Conservation (phyloP, 257 asterid species). For the Rubia yunnanensis region DNA sequence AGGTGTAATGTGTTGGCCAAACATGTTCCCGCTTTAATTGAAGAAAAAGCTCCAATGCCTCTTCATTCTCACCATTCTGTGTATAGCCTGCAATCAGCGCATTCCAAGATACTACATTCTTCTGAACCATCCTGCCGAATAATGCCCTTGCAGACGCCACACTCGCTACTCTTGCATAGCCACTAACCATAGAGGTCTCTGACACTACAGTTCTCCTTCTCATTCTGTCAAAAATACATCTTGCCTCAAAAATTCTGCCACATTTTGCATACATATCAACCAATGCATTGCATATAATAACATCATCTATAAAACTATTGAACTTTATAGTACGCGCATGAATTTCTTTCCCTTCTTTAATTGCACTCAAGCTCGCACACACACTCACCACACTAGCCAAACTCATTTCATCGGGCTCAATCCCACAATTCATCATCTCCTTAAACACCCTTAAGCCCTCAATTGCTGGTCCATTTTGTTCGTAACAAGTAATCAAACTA, state of each 20-base stretch:
- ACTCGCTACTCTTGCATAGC: constrained; percentile 13
- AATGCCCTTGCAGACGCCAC: constrained; percentile 13
- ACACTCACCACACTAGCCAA: constrained; percentile 11
- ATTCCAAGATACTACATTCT: constrained; percentile 14
- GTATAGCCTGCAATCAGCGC: constrained; percentile 17
- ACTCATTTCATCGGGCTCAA: constrained; percentile 9
- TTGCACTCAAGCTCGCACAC: constrained; percentile 9
- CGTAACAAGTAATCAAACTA: constrained; percentile 16
- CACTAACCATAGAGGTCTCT: constrained; percentile 12
- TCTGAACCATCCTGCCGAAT: constrained; percentile 12
- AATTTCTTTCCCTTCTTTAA: constrained; percentile 12
- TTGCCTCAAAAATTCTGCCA: constrained; percentile 12
- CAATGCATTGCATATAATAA: constrained; percentile 13
- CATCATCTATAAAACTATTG: constrained; percentile 3
- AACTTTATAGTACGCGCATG: background rate
- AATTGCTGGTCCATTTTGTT: constrained; percentile 11
- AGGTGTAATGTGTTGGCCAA: constrained; percentile 10
- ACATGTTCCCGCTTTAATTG: constrained; percentile 10
- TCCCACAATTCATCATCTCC: constrained; percentile 12
- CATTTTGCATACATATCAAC: constrained; percentile 18
- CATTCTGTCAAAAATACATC: constrained; percentile 12
- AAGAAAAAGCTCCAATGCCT: constrained; percentile 11
- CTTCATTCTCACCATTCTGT: constrained; percentile 15
- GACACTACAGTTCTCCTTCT: constrained; percentile 7
- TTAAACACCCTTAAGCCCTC: constrained; percentile 5